Evolutionary conservation across 139 green algal species (phyloP).

Genomic region (Marvania coccoides): DNA sequence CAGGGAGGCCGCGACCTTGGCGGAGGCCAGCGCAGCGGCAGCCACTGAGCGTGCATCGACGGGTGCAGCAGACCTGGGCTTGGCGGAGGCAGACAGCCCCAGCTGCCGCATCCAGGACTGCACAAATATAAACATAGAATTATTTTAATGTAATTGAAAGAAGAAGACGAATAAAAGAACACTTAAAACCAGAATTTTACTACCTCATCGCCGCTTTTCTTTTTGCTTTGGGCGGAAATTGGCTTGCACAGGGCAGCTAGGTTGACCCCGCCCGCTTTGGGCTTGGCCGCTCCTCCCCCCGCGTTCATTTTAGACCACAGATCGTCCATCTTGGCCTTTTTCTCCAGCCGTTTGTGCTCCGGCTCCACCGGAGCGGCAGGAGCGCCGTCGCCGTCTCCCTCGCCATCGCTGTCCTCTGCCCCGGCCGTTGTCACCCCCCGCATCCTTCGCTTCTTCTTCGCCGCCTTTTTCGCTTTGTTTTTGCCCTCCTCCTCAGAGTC

Average conservation of each 20-base stretch:
- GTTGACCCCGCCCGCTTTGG: not conserved
- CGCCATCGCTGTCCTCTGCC: not conserved
- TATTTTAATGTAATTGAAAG: no score
- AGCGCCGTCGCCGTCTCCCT: not conserved
- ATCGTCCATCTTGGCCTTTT: slow-evolving; percentile 33
- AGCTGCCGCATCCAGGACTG: slow-evolving; percentile 39
- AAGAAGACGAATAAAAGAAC: not conserved
- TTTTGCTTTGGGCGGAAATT: not conserved
- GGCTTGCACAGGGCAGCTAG: slow-evolving; percentile 12
- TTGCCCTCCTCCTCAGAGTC: slow-evolving; percentile 9
- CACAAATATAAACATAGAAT: not conserved
- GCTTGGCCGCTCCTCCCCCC: not conserved
- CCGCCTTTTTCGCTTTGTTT: slow-evolving; percentile 10
- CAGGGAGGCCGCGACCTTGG: slow-evolving; percentile 11
- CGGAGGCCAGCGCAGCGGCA: slow-evolving; percentile 16
- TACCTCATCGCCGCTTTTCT: not conserved
- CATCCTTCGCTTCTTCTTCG: slow-evolving; percentile 14
- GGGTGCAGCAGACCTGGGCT: not conserved
- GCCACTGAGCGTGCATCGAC: not conserved
- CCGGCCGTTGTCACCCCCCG: not conserved
- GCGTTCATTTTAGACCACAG: slow-evolving; percentile 34
- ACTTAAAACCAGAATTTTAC: not conserved
- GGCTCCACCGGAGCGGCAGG: not conserved
- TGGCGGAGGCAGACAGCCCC: slow-evolving; percentile 6
- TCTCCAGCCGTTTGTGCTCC: slow-evolving; percentile 13